phyloP scores from a whole-genome alignment of 768 basidiomycete genomes.

The Hydnomerulius pinastri region DNA sequence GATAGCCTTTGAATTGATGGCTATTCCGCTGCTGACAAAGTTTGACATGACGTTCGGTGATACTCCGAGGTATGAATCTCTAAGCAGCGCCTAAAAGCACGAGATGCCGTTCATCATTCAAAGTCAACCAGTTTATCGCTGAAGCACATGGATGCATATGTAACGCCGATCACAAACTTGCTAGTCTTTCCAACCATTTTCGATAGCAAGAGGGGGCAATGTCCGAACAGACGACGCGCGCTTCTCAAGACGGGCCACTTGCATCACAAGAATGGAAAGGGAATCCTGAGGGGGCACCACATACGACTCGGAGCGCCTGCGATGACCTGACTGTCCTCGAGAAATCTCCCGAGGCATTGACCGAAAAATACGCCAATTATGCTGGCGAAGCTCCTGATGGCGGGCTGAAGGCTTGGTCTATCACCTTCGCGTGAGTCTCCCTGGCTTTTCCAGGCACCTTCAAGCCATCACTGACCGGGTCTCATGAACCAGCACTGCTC shows the following conservation, averaged over 20 bases:
- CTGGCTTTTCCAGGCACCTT: too few species aligned
- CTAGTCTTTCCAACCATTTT: too few species aligned
- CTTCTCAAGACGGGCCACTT: neutral
- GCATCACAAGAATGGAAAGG: neutral
- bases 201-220: too few species aligned
- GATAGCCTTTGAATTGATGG: too few species aligned
- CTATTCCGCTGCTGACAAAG: too few species aligned
- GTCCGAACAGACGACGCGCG: neutral
- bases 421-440: slow-evolving; percentile 3
- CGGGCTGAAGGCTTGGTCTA: slow-evolving; percentile 3
- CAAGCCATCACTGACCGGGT: neutral
- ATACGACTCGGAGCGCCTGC: neutral
- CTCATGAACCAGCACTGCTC: neutral
- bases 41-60: too few species aligned
- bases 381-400: neutral
- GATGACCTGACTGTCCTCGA: neutral
- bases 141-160: too few species aligned
- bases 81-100: too few species aligned
- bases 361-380: neutral
- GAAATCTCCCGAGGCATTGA: neutral
- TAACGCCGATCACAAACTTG: too few species aligned
- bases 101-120: too few species aligned
- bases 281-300: neutral
- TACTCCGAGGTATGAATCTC: too few species aligned
- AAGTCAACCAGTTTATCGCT: too few species aligned